These are phyloP conservation scores for Plasmodium billcollinsi DNA, from an alignment of 169 alveolate genomes.

Conservation along the genomic window DNA sequence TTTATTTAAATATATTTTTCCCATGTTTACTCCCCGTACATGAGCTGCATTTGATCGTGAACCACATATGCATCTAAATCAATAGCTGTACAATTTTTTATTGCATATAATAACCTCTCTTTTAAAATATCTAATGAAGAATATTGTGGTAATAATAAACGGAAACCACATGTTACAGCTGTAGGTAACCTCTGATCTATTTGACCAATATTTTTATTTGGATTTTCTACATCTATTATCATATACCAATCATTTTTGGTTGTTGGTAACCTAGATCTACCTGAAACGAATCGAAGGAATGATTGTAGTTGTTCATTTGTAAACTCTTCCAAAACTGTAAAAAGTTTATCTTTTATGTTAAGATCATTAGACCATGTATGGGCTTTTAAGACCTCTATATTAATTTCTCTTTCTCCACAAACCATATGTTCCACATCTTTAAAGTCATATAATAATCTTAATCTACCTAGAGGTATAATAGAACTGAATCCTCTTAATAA, in stretches of 20 bases:
- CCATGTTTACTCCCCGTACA: conserved; percentile 58
- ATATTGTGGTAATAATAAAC: conserved; percentile 91
- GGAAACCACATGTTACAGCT: conserved; percentile 93
- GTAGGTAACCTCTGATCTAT: conserved; percentile 92
- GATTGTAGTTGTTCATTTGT: conserved; percentile 90
- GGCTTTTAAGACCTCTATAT: conserved; percentile 87
- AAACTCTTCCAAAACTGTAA: conserved; percentile 89
- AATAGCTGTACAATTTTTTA: conserved; percentile 92
- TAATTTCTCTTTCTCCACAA: conserved; percentile 93
- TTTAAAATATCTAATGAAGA: conserved; percentile 87
- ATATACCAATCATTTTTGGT: conserved; percentile 91
- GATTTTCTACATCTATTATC: conserved; percentile 88
- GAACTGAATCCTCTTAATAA: conserved; percentile 90
- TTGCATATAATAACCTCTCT: conserved; percentile 91
- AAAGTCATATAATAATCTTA: conserved; percentile 89
- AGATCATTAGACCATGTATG: conserved; percentile 90
- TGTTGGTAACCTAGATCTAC: conserved; percentile 92
- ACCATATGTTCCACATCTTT: conserved; percentile 89
- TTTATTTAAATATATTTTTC: too few species aligned
- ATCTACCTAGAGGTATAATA: conserved; percentile 92
- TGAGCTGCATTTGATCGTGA: conserved; percentile 86
- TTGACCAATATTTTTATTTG: conserved; percentile 11
- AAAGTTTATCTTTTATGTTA: conserved; percentile 87
- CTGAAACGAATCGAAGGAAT: conserved; percentile 92
- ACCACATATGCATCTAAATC: conserved; percentile 92